Evolutionary conservation across 2,329 filamentous ascomycete genomes (phyloP), one percentile per base, ranked within the genome.

Genomic region (Penicillium corylophilum): DNA sequence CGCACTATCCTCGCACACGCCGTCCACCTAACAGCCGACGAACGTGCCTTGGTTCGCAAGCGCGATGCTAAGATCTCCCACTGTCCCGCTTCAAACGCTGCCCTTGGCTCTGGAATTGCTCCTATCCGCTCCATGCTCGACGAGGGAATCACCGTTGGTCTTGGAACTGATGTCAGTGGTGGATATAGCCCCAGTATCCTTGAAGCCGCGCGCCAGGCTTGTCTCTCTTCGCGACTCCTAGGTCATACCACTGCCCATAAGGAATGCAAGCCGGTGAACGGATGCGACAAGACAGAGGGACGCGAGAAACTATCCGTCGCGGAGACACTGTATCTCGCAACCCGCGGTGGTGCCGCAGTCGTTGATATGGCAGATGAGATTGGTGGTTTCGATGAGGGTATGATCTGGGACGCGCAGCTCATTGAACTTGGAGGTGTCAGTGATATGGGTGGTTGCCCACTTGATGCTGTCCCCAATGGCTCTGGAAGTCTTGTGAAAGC

Each of bases 131-230:
- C 82, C 71, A 69, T 96, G 61, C 78, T 96, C 46, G 81, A 90
- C 20, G 79, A 81, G 46, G 90, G 89, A 0, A 79, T 97, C 41
- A 84, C 82, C 0, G 85, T 96, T 5, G 93, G 94, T 0, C 75
- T 99, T 0, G 94, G 94, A 0, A 97, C 93, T 0, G 94, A 99
- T 70, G 85, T 97, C 51, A 89, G 84, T 62, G 94, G 93, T 2
- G 94, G 94, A 0, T 96, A 93, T 69, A 89, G 85, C 49, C 81
- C 89, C 0, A 89, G 84, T 54, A 82, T 97, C 9, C 80, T 97
- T 0, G 89, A 94, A 59, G 86, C 90, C n/a, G 89, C 86, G 39
- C 76, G 92, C 13, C 89, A 94, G 65, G 90, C 93, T 0, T 82
- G 85, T 45, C 80, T 96, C 55, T 89, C 93, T 1, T 90, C 85